Percentiles rank a stretch among this genome's conserved stretches.
Conservation (phyloP, 805 yeast genomes). For the Cephaloascus fragrans region DNA sequence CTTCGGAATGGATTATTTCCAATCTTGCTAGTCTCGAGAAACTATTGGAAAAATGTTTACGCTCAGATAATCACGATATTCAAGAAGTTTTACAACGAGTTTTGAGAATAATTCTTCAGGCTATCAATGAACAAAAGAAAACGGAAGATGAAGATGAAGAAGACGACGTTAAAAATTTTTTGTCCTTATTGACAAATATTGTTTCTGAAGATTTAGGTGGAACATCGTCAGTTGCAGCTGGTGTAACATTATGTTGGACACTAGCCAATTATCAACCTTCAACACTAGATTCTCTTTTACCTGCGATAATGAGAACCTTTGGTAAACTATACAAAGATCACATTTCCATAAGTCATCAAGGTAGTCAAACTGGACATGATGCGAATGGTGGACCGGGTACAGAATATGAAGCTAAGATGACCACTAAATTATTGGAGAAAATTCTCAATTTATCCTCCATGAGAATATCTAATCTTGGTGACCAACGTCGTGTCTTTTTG, state of each 20-base stretch:
- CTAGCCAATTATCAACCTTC: constrained; percentile 67
- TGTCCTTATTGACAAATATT: constrained; percentile 50
- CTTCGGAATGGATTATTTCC: constrained; percentile 67
- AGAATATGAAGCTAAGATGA: constrained; percentile 73
- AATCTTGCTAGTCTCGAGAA: constrained; percentile 62
- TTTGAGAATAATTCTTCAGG: constrained; percentile 54
- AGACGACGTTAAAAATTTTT: constrained; percentile 54
- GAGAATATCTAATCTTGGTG: constrained; percentile 83
- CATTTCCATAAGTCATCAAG: constrained; percentile 44
- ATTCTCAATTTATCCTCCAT: constrained; percentile 67
- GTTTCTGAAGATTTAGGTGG: constrained; percentile 72
- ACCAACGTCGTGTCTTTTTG: constrained; percentile 82
- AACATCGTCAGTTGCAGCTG: constrained; percentile 76
- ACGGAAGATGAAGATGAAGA: constrained; percentile 43
- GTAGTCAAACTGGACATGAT: constrained; percentile 11
- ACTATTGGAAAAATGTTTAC: constrained; percentile 70
- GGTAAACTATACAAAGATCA: constrained; percentile 87
- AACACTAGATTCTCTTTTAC: constrained; percentile 65
- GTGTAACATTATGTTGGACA: constrained; percentile 76
- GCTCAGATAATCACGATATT: constrained; percentile 75
- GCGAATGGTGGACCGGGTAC: constrained; percentile 9
- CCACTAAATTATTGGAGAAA: constrained; percentile 67
- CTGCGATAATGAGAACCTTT: constrained; percentile 74
- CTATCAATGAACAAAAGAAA: constrained; percentile 39
- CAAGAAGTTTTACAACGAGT: constrained; percentile 80